Conservation (phyloP, 1,284 basidiomycete species). For the Tylopilus sp. region DNA sequence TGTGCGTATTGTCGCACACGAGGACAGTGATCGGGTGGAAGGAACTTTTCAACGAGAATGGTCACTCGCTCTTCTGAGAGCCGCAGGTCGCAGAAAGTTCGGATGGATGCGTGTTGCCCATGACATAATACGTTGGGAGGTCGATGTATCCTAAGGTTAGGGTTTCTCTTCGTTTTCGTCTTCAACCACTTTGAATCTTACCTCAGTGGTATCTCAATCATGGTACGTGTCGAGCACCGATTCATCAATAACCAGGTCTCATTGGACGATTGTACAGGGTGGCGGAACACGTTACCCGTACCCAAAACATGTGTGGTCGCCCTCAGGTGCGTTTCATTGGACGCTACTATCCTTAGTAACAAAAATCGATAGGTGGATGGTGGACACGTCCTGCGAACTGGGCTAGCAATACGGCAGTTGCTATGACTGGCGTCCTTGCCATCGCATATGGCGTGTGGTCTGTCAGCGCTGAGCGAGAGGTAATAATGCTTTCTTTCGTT, state of each 20-base stretch:
- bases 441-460: constrained; percentile 58
- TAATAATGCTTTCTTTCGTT: constrained; percentile 30
- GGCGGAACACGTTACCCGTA: constrained; percentile 67
- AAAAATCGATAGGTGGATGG: constrained; percentile 56
- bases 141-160: constrained; percentile 5
- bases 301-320: constrained; percentile 70
- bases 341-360: constrained; percentile 4
- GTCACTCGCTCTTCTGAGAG: too few species aligned
- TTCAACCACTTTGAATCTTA: constrained; percentile 1
- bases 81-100: too few species aligned
- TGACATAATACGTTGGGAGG: constrained; percentile 1
- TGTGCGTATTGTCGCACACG: too few species aligned
- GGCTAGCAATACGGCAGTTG: constrained; percentile 63
- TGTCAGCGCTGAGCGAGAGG: constrained; percentile 63
- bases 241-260: neutral
- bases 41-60: too few species aligned
- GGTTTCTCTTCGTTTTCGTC: constrained; percentile 10
- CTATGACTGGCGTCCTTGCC: constrained; percentile 54
- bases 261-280: constrained; percentile 39
- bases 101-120: too few species aligned
- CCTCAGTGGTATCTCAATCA: constrained; percentile 2
- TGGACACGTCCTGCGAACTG: constrained; percentile 71
- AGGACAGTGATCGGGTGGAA: too few species aligned
- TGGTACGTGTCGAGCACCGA: constrained; percentile 10
- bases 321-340: constrained; percentile 45